Evolutionary conservation across 495 filamentous ascomycete genomes (phyloP), one percentile per base, ranked within the genome.

Genomic region (Lophiostoma macrostomum): DNA sequence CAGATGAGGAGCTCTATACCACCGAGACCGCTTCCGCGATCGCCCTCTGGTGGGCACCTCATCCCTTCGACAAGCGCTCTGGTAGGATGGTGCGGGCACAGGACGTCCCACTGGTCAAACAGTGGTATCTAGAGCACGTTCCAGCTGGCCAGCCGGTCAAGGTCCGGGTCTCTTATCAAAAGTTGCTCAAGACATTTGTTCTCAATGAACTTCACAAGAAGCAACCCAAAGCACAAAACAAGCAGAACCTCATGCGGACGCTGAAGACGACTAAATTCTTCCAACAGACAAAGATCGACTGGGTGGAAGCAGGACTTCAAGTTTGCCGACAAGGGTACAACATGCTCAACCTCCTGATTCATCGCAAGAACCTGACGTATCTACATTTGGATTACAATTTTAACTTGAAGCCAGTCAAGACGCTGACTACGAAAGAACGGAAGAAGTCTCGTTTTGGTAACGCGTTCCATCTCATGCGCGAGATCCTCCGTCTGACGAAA

Each of bases 391-490:
- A 99, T 63, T 99, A 97, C 74, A 99, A 99, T 73, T 99, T 99
- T 77, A 99, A 99, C 73, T 67, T 99, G 66, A 99, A 99, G 74
- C 94, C 94, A 7, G 91, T 99, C 56, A 99, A 99, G 71, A 99
- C 94, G 0, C 67, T 99, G 67, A 99, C 94, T 0, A 99, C 93
- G 16, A 99, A 99, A 72, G 94, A 99, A 75, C 86, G 94, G 41
- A 99, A 99, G 78, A 99, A 99, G 81, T 97, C 93, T 20, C 86
- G 94, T 36, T 99, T 99, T 62, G 94, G 94, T 75, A 99, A 99
- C 64, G 94, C 94, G 28, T 99, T 99, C 77, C 94, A 99, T 74
- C 73, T 99, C 48, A 97, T 97, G 94, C 83, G 94, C 63, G 94
- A 99, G 73, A 97, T 99, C 61, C 74, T 99, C n/a, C 88, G 93